These are phyloP conservation scores for Ogataea kodamae DNA, from an alignment of 805 yeast genomes.

Conservation along the genomic window DNA sequence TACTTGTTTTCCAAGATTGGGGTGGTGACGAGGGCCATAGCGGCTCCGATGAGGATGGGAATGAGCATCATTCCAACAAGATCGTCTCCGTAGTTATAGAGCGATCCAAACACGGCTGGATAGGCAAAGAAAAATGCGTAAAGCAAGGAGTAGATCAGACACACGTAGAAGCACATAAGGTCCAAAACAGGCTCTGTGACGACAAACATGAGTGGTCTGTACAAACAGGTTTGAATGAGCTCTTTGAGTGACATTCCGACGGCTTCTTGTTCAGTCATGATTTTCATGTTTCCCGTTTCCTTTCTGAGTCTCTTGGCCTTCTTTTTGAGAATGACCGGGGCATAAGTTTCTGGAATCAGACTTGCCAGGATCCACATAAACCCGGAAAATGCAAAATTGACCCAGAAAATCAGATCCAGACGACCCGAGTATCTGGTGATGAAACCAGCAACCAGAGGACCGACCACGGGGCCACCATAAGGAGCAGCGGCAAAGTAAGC, in stretches of 20 bases:
- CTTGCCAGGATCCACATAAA: constrained; percentile 66
- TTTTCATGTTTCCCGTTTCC: constrained; percentile 76
- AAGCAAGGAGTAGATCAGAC: constrained; percentile 82
- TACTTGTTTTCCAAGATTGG: constrained; percentile 68
- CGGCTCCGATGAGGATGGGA: constrained; percentile 87
- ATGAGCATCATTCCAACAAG: constrained; percentile 82
- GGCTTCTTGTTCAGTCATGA: constrained; percentile 93
- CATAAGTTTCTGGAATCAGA: constrained; percentile 84
- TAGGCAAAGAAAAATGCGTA: constrained; percentile 95
- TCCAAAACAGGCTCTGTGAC: constrained; percentile 82
- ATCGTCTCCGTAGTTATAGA: constrained; percentile 76
- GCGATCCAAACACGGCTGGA: constrained; percentile 79
- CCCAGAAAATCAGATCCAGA: constrained; percentile 78
- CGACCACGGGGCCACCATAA: constrained; percentile 88
- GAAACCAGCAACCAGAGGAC: constrained; percentile 86
- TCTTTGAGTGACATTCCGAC: constrained; percentile 67
- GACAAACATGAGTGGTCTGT: constrained; percentile 76
- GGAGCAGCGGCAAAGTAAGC: constrained; percentile 92
- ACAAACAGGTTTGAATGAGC: constrained; percentile 65
- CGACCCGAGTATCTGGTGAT: constrained; percentile 67
- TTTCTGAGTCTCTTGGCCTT: constrained; percentile 66
- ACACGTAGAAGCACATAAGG: constrained; percentile 79
- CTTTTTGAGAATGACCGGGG: constrained; percentile 70
- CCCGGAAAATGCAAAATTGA: constrained; percentile 89
- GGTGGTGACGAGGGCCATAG: constrained; percentile 68